Evolutionary conservation across 2,329 filamentous ascomycete genomes (phyloP), one percentile per base, ranked within the genome.

Genomic region (Fusarium sp.): DNA sequence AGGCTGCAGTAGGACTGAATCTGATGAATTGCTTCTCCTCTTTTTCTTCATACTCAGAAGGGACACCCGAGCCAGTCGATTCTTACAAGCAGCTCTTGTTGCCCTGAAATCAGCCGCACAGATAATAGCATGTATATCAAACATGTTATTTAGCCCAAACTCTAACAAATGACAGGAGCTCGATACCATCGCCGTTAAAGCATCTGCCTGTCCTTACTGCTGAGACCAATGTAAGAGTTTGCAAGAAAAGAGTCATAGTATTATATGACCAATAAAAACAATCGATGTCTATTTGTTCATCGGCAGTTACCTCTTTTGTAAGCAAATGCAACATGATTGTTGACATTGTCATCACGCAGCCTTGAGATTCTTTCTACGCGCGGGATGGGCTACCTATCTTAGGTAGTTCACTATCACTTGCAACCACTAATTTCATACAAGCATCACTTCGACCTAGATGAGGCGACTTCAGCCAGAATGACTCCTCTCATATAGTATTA

Each of bases 151-250:
- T 38, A 33, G 33, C n/a, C 31, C 33, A 53, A 46, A 53, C 46
- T 53, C 33, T 52, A 61, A 46, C 41, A 60, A 27, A 33, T 33
- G 25, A 20, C 25, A 47, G 39, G 38, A 52, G n/a, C 44, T 36
- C 20, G 5, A 53, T 35, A 42, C 31, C 31, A 9, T 44, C n/a
- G 38, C 33, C 55, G 56, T 39, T 45, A 29, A 62, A 36, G 20
- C 33, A 38, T 25, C 49, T 70, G 29, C 47, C 47, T 70, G 25
- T 35, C n/a, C 49, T 69, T 27, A 25, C 62, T 49, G 38, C 45
- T 20, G 31, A 18, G 13, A 41, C 29, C 35, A 42, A 42, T 46
- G 45, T 36, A 8, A 31, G 41, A 31, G n/a, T 36, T 35, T 29
- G 8, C 18, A 20, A 57, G 20, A 31, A 35, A 45, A 50, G 18